phyloP scores from a whole-genome alignment of 2,329 filamentous ascomycete species.

The Fusarium udum region DNA sequence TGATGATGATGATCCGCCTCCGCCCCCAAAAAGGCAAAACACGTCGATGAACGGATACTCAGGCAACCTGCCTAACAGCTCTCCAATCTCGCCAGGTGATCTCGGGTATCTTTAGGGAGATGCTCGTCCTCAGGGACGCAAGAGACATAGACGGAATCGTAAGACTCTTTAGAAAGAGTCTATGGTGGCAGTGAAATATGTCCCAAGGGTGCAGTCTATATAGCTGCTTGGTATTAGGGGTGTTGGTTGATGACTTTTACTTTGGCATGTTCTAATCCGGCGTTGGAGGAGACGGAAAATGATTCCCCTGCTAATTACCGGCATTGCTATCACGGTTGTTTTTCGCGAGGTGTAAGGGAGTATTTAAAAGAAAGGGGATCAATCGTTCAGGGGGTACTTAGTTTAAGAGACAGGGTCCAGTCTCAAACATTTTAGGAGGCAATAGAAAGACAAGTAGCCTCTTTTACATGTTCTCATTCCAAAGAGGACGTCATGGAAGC shows the following conservation, averaged over 20 bases:
- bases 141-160: constrained; percentile 22
- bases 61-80: constrained; percentile 36
- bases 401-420: neutral
- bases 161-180: constrained; percentile 25
- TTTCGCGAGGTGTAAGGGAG: constrained; percentile 37
- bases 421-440: neutral
- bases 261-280: constrained; percentile 37
- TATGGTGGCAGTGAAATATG: neutral
- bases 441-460: constrained; percentile 2
- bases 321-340: constrained; percentile 33
- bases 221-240: constrained; percentile 24
- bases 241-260: constrained; percentile 36
- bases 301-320: constrained; percentile 43
- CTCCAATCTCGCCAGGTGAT: constrained; percentile 28
- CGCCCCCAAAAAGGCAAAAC: constrained; percentile 59
- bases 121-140: constrained; percentile 14
- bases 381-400: neutral
- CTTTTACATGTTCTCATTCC: neutral
- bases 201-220: neutral
- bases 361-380: constrained; percentile 1
- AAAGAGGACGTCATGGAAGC: neutral
- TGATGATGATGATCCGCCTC: constrained; percentile 61
- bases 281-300: constrained; percentile 44
- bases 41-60: constrained; percentile 41
- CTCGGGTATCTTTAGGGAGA: constrained; percentile 38